Conservation (phyloP, 495 filamentous ascomycete genomes). For the Penicillium egyptiacum region DNA sequence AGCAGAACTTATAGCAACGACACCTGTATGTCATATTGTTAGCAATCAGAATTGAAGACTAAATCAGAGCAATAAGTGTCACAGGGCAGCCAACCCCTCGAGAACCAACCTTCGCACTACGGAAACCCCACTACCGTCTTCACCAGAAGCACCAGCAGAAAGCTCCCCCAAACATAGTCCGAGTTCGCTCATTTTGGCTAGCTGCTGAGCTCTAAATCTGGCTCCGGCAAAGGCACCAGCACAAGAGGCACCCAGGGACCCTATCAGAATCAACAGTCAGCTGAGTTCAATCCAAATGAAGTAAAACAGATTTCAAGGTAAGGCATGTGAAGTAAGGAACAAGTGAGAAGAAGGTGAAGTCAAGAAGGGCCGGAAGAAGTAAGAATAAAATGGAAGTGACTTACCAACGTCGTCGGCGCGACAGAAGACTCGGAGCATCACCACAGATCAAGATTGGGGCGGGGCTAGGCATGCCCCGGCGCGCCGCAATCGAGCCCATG, state of each 20-base stretch:
- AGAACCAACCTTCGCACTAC: neutral
- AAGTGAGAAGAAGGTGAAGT: neutral
- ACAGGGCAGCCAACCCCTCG: neutral
- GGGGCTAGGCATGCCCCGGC: neutral
- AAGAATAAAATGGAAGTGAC: neutral
- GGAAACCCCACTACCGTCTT: neutral
- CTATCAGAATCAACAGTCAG: neutral
- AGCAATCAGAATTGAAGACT: neutral
- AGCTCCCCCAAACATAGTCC: neutral
- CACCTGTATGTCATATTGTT: neutral
- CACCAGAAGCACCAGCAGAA: neutral
- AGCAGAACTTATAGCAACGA: neutral
- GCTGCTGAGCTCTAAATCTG: conserved; percentile 1
- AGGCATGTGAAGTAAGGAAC: neutral
- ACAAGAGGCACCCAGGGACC: conserved; percentile 1
- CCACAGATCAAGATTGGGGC: neutral
- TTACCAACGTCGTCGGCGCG: neutral
- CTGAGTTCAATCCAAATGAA: neutral
- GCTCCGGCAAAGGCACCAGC: neutral
- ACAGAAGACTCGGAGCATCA: neutral
- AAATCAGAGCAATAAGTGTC: neutral
- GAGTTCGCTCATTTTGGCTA: neutral
- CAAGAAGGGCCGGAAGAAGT: neutral
- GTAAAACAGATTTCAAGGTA: no score
- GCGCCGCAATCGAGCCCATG: conserved; percentile 5